A percentile compares a stretch with the other conserved stretches of the same genome.
These are phyloP conservation scores for Coniosporium tulheliwenetii DNA, from an alignment of 2,329 filamentous ascomycete genomes.

Conservation along the genomic window DNA sequence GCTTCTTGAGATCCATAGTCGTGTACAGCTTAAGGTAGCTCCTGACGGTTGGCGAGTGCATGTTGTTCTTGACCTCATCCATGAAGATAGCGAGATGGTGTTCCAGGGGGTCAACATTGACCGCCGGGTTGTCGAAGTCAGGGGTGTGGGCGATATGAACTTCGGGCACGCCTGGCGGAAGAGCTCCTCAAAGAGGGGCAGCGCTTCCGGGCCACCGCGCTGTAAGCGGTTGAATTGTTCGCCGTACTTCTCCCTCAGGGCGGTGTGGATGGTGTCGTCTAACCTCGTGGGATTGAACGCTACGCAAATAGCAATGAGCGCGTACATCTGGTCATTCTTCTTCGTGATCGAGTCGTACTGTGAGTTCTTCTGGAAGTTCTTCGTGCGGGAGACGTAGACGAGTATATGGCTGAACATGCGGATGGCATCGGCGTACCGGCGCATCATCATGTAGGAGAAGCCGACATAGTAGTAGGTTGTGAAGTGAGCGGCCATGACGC, in stretches of 20 bases:
- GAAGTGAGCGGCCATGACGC: constrained; percentile 98
- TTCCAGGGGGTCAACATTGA: constrained; percentile 94
- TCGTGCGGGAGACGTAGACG: constrained; percentile 94
- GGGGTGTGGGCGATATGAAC: constrained; percentile 97
- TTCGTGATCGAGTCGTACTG: constrained; percentile 98
- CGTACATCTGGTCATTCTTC: constrained; percentile 99
- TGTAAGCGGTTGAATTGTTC: constrained; percentile 96
- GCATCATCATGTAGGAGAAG: constrained; percentile 99
- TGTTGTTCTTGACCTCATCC: constrained; percentile 99
- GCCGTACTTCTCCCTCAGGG: constrained; percentile 95
- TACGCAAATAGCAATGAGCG: constrained; percentile 95
- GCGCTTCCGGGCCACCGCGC: constrained; percentile 84
- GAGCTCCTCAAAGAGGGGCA: constrained; percentile 95
- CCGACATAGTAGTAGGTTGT: constrained; percentile 99
- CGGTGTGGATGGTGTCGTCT: constrained; percentile 97
- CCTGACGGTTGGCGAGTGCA: constrained; percentile 94
- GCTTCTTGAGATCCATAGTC: constrained; percentile 97
- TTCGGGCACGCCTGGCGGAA: constrained; percentile 97
- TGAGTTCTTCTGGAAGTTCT: constrained; percentile 99
- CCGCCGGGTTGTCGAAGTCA: constrained; percentile 90
- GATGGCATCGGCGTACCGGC: constrained; percentile 96
- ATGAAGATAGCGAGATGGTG: constrained; percentile 97
- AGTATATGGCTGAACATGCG: constrained; percentile 99
- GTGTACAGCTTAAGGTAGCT: constrained; percentile 98
- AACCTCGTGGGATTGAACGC: constrained; percentile 94